phyloP scores from a whole-genome alignment of 306 rosid species.

The Trifolium fragiferum region DNA sequence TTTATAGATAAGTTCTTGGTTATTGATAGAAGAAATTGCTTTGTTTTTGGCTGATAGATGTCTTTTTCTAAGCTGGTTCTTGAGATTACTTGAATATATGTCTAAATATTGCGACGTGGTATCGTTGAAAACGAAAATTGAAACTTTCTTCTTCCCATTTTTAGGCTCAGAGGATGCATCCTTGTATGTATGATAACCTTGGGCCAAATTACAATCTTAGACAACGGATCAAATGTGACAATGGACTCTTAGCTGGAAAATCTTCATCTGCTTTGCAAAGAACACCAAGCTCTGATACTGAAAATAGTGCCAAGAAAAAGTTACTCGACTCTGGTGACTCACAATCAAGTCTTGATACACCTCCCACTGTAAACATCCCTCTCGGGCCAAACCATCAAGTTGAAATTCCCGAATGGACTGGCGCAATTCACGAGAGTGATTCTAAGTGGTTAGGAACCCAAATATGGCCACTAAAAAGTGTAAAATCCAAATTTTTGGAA shows the following conservation, averaged over 20 bases:
- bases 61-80: slow-evolving; percentile 13
- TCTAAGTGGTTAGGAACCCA: slow-evolving; percentile 77
- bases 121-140: slow-evolving; percentile 14
- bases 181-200: slow-evolving; percentile 66
- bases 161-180: slow-evolving; percentile 80
- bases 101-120: slow-evolving; percentile 13
- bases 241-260: slow-evolving; percentile 48
- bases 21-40: not conserved
- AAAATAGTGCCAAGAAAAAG: slow-evolving; percentile 35
- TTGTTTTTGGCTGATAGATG: not conserved
- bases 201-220: slow-evolving; percentile 73
- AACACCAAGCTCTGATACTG: slow-evolving; percentile 36
- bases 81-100: slow-evolving; percentile 24
- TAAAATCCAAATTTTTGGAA: slow-evolving; percentile 53
- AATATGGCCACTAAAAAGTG: slow-evolving; percentile 70
- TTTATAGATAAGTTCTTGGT: slow-evolving; percentile 17
- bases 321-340: slow-evolving; percentile 33
- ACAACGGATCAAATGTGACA: slow-evolving; percentile 59
- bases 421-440: slow-evolving; percentile 57
- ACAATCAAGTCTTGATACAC: slow-evolving; percentile 36
- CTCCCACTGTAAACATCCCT: slow-evolving; percentile 45
- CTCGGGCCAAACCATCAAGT: slow-evolving; percentile 71
- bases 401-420: slow-evolving; percentile 73
- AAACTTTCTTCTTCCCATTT: slow-evolving; percentile 38
- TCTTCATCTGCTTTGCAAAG: slow-evolving; percentile 38